These are phyloP conservation scores for Macadamia integrifolia DNA, from an alignment of 164 flowering plant species.

Conservation along the genomic window DNA sequence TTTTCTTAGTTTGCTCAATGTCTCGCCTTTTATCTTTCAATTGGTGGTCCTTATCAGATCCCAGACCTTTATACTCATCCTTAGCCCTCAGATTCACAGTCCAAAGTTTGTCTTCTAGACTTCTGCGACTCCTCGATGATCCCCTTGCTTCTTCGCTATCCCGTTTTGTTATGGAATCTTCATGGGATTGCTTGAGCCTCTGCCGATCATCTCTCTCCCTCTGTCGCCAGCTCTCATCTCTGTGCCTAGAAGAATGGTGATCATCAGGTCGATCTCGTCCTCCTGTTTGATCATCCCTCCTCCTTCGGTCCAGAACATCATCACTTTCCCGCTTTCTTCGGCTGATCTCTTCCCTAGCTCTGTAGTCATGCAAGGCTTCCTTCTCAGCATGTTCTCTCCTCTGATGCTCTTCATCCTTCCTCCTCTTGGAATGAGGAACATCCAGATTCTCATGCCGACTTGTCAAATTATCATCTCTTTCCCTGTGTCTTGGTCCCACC, in stretches of 20 bases:
- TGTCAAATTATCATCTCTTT: slow-evolving; percentile 53
- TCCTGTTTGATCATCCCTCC: slow-evolving; percentile 59
- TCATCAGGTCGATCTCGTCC: slow-evolving; percentile 56
- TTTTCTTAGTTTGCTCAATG: slow-evolving; percentile 53
- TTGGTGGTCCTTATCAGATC: slow-evolving; percentile 54
- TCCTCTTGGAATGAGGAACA: slow-evolving; percentile 55
- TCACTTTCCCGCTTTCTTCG: slow-evolving; percentile 78
- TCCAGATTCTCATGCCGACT: slow-evolving; percentile 51
- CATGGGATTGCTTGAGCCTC: slow-evolving; percentile 51
- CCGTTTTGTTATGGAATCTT: slow-evolving; percentile 44
- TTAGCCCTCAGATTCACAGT: slow-evolving; percentile 41
- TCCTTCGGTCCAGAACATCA: slow-evolving; percentile 51
- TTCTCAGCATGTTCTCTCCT: slow-evolving; percentile 62
- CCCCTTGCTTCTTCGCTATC: slow-evolving; percentile 66
- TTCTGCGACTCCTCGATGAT: slow-evolving; percentile 43
- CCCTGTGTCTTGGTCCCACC: slow-evolving; percentile 48
- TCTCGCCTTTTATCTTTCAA: slow-evolving; percentile 52
- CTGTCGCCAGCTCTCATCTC: slow-evolving; percentile 61
- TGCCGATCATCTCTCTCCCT: slow-evolving; percentile 60
- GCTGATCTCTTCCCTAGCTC: slow-evolving; percentile 44
- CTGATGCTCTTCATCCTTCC: slow-evolving; percentile 62
- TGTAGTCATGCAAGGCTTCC: slow-evolving; percentile 48
- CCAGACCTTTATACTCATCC: slow-evolving; percentile 48
- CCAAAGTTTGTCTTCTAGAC: slow-evolving; percentile 59
- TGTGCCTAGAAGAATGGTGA: slow-evolving; percentile 48